Evolutionary conservation across 768 basidiomycete genomes (phyloP), one percentile per base, ranked within the genome.

Genomic region (Podaxis sp.): DNA sequence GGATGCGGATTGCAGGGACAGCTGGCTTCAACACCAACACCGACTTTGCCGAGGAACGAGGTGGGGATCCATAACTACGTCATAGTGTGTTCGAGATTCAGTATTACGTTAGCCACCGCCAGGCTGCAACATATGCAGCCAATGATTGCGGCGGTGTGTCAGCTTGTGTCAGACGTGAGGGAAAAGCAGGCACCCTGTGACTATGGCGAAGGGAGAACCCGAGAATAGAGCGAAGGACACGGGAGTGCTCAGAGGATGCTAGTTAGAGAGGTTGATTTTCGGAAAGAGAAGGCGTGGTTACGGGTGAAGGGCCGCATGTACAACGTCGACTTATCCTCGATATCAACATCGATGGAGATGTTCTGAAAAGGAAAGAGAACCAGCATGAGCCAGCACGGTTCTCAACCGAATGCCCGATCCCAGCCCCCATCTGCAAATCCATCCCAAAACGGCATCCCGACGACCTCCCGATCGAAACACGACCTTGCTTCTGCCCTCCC

Each of bases 281-380:
- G 43, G 43, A 46, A 46, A 46, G 43, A 46, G 19, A 46, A 46
- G 43, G 43, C n/a, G 19, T 19, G 19, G 17, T n/a, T 46, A 19
- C 2, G 40, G 40, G 0, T 41, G 40, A 41, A 17, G 40, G 40
- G 40, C 40, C 40, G 40, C 12, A 41, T 41, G 40, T 41, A 17
- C 40, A 33, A 33, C 17, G 15, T 41, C 40, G 13, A 41, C 13
- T 41, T 13, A 3, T 41, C 13, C 40, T 17, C 17, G 40, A 9
- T 49, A n/a, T 15, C 41, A 13, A 43, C 13, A 43, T 43, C n/a
- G 15, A 43, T 17, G 15, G 41, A 4, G 13, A 43, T 49, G n/a
- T n/a, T 24, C 46, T 49, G n/a, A 49, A 49, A 49, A 46, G 56
- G 56, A 33, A 58, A 36, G 43, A 58, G 46, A 58, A 49, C 57